phyloP scores from a whole-genome alignment of 805 yeast species.

The Cyberlindnera japonica region DNA sequence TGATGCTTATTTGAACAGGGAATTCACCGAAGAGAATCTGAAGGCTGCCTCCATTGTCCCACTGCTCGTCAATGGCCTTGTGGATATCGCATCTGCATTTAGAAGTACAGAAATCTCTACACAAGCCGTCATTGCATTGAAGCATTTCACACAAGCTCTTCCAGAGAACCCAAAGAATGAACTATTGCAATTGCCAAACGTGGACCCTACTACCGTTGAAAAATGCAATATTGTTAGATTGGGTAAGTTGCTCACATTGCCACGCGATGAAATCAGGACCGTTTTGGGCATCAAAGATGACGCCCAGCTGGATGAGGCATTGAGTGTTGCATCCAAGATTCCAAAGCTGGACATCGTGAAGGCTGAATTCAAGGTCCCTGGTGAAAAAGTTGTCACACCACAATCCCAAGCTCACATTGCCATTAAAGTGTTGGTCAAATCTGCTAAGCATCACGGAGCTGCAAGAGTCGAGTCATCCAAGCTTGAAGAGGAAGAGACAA shows the following conservation, averaged over 20 bases:
- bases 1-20: constrained; percentile 55
- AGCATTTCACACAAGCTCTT: constrained; percentile 74
- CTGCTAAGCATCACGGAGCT: constrained; percentile 56
- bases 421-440: constrained; percentile 69
- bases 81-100: constrained; percentile 80
- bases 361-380: constrained; percentile 81
- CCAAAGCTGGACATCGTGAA: constrained; percentile 67
- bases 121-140: constrained; percentile 61
- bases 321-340: constrained; percentile 56
- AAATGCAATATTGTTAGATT: constrained; percentile 49
- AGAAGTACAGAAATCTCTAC: constrained; percentile 64
- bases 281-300: constrained; percentile 49
- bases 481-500: constrained; percentile 53
- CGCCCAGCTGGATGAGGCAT: constrained; percentile 42
- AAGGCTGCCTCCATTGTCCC: constrained; percentile 62
- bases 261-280: constrained; percentile 51
- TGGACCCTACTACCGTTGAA: constrained; percentile 43
- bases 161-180: constrained; percentile 53
- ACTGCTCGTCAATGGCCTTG: constrained; percentile 60
- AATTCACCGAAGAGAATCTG: constrained; percentile 36
- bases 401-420: constrained; percentile 70
- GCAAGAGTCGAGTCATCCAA: constrained; percentile 29
- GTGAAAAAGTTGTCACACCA: constrained; percentile 71
- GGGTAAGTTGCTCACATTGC: constrained; percentile 63
- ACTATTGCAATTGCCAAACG: constrained; percentile 78